Evolutionary conservation across 1,284 basidiomycete genomes (phyloP), one percentile per base, ranked within the genome.

Genomic region (Anthracocystis panici-leucophaei): DNA sequence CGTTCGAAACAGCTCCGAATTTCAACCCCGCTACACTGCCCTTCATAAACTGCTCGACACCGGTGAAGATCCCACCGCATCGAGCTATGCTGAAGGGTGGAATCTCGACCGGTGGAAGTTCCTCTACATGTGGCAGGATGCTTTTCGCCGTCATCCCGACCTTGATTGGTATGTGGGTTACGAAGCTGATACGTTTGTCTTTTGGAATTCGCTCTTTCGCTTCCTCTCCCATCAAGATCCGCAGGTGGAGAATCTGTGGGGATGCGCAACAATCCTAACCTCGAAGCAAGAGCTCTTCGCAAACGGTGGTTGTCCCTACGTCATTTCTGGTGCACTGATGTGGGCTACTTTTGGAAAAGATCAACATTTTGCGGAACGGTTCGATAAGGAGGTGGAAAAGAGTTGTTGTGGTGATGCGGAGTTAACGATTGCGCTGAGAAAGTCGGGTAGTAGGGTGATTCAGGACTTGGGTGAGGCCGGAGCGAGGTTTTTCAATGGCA

Each of bases 341-440:
- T 23, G 72, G 1, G 33, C 35, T 1, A 75, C 62, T 2, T 75
- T 57, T 25, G 72, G 72, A 3, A 61, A 65, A 14, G 52, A 65
- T 44, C 7, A 27, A 0, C 6, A 57, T 1, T 75, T 69, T 50
- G 72, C 65, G 5, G 35, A 50, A 8, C 51, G 45, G 35, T 75
- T 65, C 25, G 72, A 75, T 18, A 25, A 21, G 1, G 45, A 42
- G 8, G 63, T 75, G 10, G 55, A 59, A 5, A 31, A 5, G 9
- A 65, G 62, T 3, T 75, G 72, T 40, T 75, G 72, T 20, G 72
- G 72, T 3, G 72, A 75, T 59, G 72, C 62, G 5, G 72, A 75
- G 56, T 38, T 75, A 12, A 65, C 51, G 25, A 70, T 63, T 16
- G 72, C 72, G 0, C 16, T 75, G 11, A 55, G 72, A 3, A 61